These are phyloP conservation scores for Neopestalotiopsis rosae DNA, from an alignment of 2,329 filamentous ascomycete species.

Conservation along the genomic window DNA sequence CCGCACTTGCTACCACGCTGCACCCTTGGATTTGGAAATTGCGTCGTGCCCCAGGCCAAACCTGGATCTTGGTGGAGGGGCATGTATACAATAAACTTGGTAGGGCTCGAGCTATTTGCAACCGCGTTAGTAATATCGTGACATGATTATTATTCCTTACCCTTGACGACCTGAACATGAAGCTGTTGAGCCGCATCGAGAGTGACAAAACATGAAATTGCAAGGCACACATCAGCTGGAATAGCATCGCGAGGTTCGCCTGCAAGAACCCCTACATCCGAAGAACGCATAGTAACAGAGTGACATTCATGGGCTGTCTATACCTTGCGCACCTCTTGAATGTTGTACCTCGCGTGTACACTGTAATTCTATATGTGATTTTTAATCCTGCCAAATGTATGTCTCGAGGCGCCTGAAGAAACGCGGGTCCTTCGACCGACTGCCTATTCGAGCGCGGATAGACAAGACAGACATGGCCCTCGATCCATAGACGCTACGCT, in stretches of 20 bases:
- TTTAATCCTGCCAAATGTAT: background rate
- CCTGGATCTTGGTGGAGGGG: background rate
- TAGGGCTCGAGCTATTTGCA: background rate
- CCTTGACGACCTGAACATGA: background rate
- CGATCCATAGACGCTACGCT: background rate
- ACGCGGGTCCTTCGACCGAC: background rate
- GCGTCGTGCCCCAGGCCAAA: background rate
- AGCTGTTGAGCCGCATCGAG: background rate
- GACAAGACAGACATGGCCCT: background rate
- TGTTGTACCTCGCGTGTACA: background rate
- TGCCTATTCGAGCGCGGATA: background rate
- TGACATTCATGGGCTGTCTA: background rate
- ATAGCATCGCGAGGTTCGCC: background rate
- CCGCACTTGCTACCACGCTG: constrained; percentile 1
- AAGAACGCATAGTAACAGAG: background rate
- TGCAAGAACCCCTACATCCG: background rate
- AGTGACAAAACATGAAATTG: background rate
- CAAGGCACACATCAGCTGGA: background rate
- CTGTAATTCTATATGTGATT: background rate
- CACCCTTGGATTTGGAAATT: background rate
- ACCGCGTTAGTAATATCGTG: background rate
- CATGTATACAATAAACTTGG: background rate
- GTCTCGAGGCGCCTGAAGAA: background rate
- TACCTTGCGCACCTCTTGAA: background rate
- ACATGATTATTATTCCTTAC: background rate